These are phyloP conservation scores for Lantana camara DNA, from an alignment of 257 asterid genomes.

Conservation along the genomic window DNA sequence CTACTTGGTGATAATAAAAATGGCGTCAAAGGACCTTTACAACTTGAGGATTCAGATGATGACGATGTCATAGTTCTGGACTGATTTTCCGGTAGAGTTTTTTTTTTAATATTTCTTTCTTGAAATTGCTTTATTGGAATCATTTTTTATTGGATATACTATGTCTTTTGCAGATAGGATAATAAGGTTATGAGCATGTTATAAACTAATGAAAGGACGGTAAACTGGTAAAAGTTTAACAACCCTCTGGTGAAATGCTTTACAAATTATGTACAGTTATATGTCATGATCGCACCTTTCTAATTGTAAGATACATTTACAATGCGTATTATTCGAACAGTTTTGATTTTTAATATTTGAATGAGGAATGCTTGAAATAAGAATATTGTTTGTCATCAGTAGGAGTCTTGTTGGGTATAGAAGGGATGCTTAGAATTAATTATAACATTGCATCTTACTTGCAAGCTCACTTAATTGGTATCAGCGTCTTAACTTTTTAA, in stretches of 20 bases:
- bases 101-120: background rate
- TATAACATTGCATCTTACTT: background rate
- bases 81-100: constrained; percentile 67
- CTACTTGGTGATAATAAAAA: constrained; percentile 79
- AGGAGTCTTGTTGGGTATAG: background rate
- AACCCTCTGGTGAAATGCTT: background rate
- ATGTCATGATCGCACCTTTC: background rate
- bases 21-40: constrained; percentile 81
- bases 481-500: background rate
- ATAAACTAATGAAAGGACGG: background rate
- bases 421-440: background rate
- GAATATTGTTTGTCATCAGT: background rate
- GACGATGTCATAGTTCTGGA: constrained; percentile 60
- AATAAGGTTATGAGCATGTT: background rate
- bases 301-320: background rate
- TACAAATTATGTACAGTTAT: background rate
- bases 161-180: background rate
- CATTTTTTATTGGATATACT: background rate
- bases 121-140: constrained; percentile 21
- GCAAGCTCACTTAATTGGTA: background rate
- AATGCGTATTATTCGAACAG: too few relatives aligned
- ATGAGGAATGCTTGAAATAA: background rate
- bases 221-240: background rate
- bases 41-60: constrained; percentile 57
- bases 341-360: background rate